Evolutionary conservation across 2,329 filamentous ascomycete genomes (phyloP).

Genomic region (Leptosphaerulina australis): DNA sequence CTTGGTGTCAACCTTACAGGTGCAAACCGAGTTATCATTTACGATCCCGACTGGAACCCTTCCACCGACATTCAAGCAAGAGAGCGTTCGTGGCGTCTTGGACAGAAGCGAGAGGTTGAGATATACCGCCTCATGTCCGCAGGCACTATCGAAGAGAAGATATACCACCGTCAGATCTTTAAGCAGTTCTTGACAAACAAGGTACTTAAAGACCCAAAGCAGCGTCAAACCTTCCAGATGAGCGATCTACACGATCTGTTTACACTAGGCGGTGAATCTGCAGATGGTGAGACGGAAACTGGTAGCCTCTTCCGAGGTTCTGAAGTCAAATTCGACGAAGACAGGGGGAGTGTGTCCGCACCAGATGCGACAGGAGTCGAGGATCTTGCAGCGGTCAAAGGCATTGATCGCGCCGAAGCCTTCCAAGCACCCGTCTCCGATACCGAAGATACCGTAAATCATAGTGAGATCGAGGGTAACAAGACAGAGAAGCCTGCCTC

Average conservation of each 20-base stretch:
- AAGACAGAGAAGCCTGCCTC: slow-evolving; percentile 25
- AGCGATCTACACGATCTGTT: slow-evolving; percentile 93
- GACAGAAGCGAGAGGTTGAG: slow-evolving; percentile 92
- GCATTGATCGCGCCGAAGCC: slow-evolving; percentile 54
- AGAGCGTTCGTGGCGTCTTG: slow-evolving; percentile 92
- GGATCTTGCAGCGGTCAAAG: slow-evolving; percentile 47
- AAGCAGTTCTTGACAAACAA: slow-evolving; percentile 98
- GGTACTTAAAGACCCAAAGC: slow-evolving; percentile 90
- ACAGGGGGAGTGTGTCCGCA: slow-evolving; percentile 27
- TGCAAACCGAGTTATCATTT: slow-evolving; percentile 95
- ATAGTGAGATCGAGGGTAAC: slow-evolving; percentile 20
- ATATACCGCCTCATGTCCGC: slow-evolving; percentile 98
- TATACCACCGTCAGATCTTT: slow-evolving; percentile 97
- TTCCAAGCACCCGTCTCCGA: slow-evolving; percentile 44
- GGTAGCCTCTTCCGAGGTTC: slow-evolving; percentile 86
- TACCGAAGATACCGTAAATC: slow-evolving; percentile 29
- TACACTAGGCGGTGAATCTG: slow-evolving; percentile 69
- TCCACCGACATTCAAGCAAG: slow-evolving; percentile 95
- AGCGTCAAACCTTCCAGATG: slow-evolving; percentile 87
- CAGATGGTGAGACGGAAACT: slow-evolving; percentile 76
- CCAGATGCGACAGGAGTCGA: slow-evolving; percentile 32
- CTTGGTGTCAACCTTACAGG: slow-evolving; percentile 94
- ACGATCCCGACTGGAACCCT: slow-evolving; percentile 98
- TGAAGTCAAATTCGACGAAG: slow-evolving; percentile 67
- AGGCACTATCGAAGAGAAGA: slow-evolving; percentile 98